Conservation (phyloP, 768 basidiomycete species). For the Boletus patriciae region DNA sequence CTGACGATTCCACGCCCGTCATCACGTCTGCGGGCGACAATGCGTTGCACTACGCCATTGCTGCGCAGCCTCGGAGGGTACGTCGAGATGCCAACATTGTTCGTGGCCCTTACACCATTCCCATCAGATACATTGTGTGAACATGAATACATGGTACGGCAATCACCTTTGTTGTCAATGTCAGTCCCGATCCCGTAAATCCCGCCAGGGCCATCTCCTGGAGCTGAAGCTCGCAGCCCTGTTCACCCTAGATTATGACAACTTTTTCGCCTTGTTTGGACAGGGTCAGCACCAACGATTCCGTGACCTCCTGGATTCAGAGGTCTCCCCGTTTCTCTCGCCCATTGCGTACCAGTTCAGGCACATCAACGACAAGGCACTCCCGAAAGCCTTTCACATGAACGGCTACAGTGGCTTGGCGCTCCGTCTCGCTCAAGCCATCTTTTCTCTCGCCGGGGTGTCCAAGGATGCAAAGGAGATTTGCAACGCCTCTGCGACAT, state of each 20-base stretch:
- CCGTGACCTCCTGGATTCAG: constrained; percentile 55
- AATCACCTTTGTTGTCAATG: background rate
- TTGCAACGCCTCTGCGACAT: constrained; percentile 52
- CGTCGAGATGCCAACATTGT: no score
- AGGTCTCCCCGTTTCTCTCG: constrained; percentile 66
- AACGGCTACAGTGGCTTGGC: constrained; percentile 70
- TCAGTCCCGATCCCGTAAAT: background rate
- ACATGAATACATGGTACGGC: constrained; percentile 63
- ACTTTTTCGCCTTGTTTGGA: constrained; percentile 70
- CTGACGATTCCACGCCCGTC: constrained; percentile 65
- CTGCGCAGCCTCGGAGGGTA: no score
- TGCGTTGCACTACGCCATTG: constrained; percentile 74
- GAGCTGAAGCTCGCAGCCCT: constrained; percentile 76
- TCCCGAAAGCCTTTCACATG: constrained; percentile 58
- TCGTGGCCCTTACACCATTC: no score
- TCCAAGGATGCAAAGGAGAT: constrained; percentile 52
- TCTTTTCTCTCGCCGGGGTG: constrained; percentile 64
- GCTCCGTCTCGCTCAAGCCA: constrained; percentile 55
- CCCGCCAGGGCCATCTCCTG: constrained; percentile 70
- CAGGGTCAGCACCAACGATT: constrained; percentile 60
- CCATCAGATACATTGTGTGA: constrained; percentile 73
- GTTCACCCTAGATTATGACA: constrained; percentile 52
- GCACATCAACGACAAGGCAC: constrained; percentile 56
- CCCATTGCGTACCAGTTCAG: constrained; percentile 77
- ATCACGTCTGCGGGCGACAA: constrained; percentile 83